Base-by-base conservation (phyloP, 257 asterid species). In the Knoxia roxburghii region DNA sequence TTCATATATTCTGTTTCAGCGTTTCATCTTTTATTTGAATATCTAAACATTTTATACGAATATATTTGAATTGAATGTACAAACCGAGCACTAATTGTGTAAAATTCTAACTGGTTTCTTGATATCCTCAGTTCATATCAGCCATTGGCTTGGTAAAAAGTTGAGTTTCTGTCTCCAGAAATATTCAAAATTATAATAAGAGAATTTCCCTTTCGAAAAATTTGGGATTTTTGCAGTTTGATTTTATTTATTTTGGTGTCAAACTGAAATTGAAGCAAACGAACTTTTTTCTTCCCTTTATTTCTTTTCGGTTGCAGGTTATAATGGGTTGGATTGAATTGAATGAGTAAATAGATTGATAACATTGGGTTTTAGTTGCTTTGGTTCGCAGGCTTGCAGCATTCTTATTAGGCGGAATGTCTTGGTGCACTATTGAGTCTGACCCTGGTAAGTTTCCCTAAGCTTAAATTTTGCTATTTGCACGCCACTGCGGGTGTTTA, bases 381-480 rank as follows among this genome's bases (percentile, higher is more conserved):
- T 37, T 50, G 32, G n/a, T n/a, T n/a, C n/a, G n/a, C n/a, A n/a
- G 43, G 27, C 35, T 52, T 53, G 62, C 71, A 67, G 71, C 61
- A 23, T 52, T 53, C 46, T 60, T 11, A 23, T 30, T 18, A 6
- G 71, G 40, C 71, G 77, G 45, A 80, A 94, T 94, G 99, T 94
- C 99, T 69, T 94, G 98, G 96, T 94, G 99, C 84, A 94, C 99
- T 46, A 90, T 94, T 32, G 99, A 94, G 81, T 94, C 99, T 56
- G 97, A 94, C 83, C 99, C 99, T 41, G 99, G 99, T 94, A 81
- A 63, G 83, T 61, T 67, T 64, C 65, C 49, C 59, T 39, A 2
- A 39, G 63, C 6, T 32, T 58, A 37, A 37, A 37, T 37, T 37
- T 3, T 37, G 41, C n/a, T n/a, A n/a, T n/a, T n/a, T n/a, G n/a